Evolutionary conservation across 768 basidiomycete genomes (phyloP), one percentile per base, ranked within the genome.

Genomic region (Podaxis sp.): DNA sequence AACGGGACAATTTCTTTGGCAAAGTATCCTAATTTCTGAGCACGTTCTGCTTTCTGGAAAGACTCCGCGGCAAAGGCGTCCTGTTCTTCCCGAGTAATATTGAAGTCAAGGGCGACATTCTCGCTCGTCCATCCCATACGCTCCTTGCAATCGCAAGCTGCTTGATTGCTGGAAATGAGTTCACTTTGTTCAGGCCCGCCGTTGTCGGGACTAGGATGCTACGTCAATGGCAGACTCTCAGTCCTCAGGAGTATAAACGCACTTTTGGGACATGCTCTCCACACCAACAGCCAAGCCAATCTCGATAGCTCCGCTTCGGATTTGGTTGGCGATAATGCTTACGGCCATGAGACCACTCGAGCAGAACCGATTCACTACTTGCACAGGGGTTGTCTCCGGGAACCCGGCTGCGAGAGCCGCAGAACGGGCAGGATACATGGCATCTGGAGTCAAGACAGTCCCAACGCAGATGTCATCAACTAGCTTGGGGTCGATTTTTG

Each of bases 51-150:
- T 17, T 87, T 87, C 66, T 89, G 88, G 73, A 89, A 93, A 0
- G 93, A 95, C 51, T 75, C 69, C 1, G 91, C 89, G 1, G 92
- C 88, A 69, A 85, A 88, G 38, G 77, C 79, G 70, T 95, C 92
- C 80, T 92, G 91, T 61, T 88, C 84, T 56, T 90, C 85, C 38
- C 92, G 82, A 53, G 88, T 82, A 62, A 95, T 77, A 62, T 83
- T 74, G 73, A 86, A 93, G 48, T 93, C 90, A 36, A 76, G 74
- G 0, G 92, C 92, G 36, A 95, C 90, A 65, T 93, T 95, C 74
- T 95, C 92, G 66, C 87, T 88, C 5, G 92, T 93, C 93, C 93
- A 93, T 6, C 92, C 92, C 93, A 94, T 95, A 36, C 89, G 89
- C 70, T 86, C 77, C 22, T 77, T 70, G 64, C 87, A 87, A 66